Evolutionary conservation across 176 grass and related monocot species (phyloP), one percentile per base, ranked within the genome.

Genomic region (Cenchrus americanus): DNA sequence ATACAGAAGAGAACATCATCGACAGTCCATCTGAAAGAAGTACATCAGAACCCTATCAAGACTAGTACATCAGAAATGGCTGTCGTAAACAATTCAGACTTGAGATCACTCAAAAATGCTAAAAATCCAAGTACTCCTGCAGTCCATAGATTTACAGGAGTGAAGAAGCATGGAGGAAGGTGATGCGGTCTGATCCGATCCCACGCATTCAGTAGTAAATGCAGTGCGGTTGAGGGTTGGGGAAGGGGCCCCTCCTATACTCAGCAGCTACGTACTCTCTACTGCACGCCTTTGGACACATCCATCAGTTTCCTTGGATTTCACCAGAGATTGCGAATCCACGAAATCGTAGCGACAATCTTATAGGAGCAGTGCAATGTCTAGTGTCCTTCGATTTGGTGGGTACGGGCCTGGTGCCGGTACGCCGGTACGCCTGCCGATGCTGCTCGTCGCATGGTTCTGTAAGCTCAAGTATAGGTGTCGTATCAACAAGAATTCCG

Each of bases 191-290:
- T 49, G 9, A 48, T 60, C 54, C 52, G 19, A 86, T n/a, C n/a
- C 8, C 63, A 66, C 32, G 4, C 32, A 82, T 62, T 62, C 62
- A 62, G 57, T 37, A 78, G 46, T 90, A 73, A 90, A 86, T 90
- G 88, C 79, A 27, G 66, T 1, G 41, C 48, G 49, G 88, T 21
- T 82, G 88, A 85, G 40, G 15, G 88, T 78, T 86, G 79, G 65
- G 41, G 50, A 67, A 77, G 69, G 69, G 87, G 23, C 69, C 72
- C 69, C 50, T 15, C 10, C 13, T 12, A 10, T 26, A 19, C 59
- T 78, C 81, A 37, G 34, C 81, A 37, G 34, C 34, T 30, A 30
- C 27, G 27, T 30, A 30, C 27, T n/a, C n/a, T n/a, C n/a, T 60
- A 60, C 51, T 44, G 57, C 34, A 37, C 4, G 34, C 46, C 57